Evolutionary conservation across 179 eudicot species (phyloP), one percentile per base, ranked within the genome.

Genomic region (Camellia oleifera): DNA sequence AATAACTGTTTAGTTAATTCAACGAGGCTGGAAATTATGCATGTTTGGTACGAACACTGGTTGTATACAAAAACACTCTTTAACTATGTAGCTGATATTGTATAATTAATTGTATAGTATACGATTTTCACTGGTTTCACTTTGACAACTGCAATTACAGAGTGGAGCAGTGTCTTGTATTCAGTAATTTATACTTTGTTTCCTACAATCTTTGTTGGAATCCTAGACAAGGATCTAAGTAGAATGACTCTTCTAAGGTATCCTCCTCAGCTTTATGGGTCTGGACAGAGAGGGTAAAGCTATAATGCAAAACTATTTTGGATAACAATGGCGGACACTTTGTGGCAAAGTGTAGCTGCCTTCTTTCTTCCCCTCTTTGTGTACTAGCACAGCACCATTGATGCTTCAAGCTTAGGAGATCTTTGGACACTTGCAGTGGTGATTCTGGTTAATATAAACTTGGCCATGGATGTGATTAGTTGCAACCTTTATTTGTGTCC

Each of bases 101-200:
- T 66, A 26, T 26, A 26, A 26, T 26, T 26, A 15, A n/a, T 58
- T 69, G 57, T 66, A 42, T 14, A 98, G 99, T 97, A 94, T 76
- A 90, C 85, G 45, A 89, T 97, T 62, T 94, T 86, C 76, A 94
- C 97, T 0, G 87, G 85, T 74, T 97, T 85, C 82, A 90, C 97
- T 26, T 77, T 94, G 89, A 97, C 97, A 48, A 92, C 98, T 44
- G 95, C 99, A 20, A 86, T 97, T 32, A 92, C 87, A 3, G 99
- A 97, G 74, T 97, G 99, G 99, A 97, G 95, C 89, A 93, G 97
- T 50, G 92, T 94, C 72, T 32, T 97, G 80, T 97, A 94, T 85
- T 97, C 99, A 10, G 87, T 97, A 76, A 74, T 92, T 54, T 97
- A 97, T 81, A 92, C 97, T 65, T 84, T 98, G 12, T 20, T 62